Conservation (phyloP, 2,329 filamentous ascomycete species). For the Exophiala mesophila region DNA sequence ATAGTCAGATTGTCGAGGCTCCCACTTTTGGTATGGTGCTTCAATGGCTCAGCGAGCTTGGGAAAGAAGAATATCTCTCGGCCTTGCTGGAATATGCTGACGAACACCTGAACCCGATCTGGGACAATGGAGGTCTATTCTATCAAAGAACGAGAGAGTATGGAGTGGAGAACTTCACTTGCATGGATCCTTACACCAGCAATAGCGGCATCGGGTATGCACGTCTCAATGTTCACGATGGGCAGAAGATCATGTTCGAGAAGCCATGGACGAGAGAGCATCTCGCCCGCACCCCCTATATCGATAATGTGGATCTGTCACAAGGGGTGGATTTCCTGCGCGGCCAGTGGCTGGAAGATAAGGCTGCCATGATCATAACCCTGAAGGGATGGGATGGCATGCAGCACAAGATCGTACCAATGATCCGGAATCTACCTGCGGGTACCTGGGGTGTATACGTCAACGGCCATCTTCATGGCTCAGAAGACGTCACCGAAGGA, state of each 20-base stretch:
- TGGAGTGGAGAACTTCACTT: constrained; percentile 10
- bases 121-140: constrained; percentile 19
- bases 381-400: constrained; percentile 14
- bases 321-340: constrained; percentile 15
- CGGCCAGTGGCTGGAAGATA: constrained; percentile 12
- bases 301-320: constrained; percentile 7
- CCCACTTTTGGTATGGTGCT: constrained; percentile 29
- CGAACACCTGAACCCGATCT: constrained; percentile 12
- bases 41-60: constrained; percentile 32
- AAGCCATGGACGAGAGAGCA: constrained; percentile 15
- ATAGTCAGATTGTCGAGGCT: constrained; percentile 2
- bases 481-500: background rate
- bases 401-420: constrained; percentile 4
- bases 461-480: constrained; percentile 3
- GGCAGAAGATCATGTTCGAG: constrained; percentile 19
- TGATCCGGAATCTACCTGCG: background rate
- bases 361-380: constrained; percentile 11
- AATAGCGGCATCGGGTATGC: constrained; percentile 19
- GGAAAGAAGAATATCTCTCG: constrained; percentile 10
- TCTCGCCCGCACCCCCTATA: constrained; percentile 9
- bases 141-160: constrained; percentile 14
- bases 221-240: constrained; percentile 17
- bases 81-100: constrained; percentile 16
- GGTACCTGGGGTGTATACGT: constrained; percentile 16
- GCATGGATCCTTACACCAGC: constrained; percentile 15